Evolutionary conservation across 108 stramenopile genomes (phyloP), one percentile per base, ranked within the genome.

Genomic region (Nitzschia sp.): DNA sequence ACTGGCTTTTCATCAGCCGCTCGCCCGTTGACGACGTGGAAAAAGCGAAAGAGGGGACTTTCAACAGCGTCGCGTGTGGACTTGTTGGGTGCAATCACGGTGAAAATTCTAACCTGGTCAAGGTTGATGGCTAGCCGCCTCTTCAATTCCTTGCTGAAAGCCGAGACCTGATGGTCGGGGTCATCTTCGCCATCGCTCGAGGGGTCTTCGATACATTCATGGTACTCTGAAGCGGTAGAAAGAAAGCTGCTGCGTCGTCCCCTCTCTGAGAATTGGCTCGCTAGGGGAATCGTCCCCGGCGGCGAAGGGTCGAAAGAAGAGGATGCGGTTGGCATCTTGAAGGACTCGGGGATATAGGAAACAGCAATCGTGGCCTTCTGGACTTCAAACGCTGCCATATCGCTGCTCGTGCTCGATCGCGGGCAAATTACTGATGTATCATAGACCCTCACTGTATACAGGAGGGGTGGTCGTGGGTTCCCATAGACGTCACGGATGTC

Each of bases 391-490:
- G 87, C 75, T 0, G 88, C 60, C 77, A 89, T 74, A 29, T 93
- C 92, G 26, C 71, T 47, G 34, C 82, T 85, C 19, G 46, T 67
- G 45, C 83, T 90, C 18, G 75, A 77, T 38, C 84, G 65, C 15
- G 92, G 92, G 23, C 87, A 69, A 29, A 93, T 46, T 0, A 93
- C 51, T 2, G 87, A 86, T 19, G 85, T 83, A 46, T 90, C 72
- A 33, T 67, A 32, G 8, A 93, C 24, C 2, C 66, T 63, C 15
- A 88, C 27, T 19, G 57, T 26, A 23, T 63, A 72, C 1, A 64
- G 24, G 25, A 85, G 53, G n/a, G 78, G 65, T 48, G 74, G 77
- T 36, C 51, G 53, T 1, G 55, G 54, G 25, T 75, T 64, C 25
- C 60, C 74, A 13, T 73, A 27, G 3, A 35, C 21, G 46, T 81